These are phyloP conservation scores for Penicillium taxi DNA, from an alignment of 495 filamentous ascomycete genomes.

Conservation along the genomic window DNA sequence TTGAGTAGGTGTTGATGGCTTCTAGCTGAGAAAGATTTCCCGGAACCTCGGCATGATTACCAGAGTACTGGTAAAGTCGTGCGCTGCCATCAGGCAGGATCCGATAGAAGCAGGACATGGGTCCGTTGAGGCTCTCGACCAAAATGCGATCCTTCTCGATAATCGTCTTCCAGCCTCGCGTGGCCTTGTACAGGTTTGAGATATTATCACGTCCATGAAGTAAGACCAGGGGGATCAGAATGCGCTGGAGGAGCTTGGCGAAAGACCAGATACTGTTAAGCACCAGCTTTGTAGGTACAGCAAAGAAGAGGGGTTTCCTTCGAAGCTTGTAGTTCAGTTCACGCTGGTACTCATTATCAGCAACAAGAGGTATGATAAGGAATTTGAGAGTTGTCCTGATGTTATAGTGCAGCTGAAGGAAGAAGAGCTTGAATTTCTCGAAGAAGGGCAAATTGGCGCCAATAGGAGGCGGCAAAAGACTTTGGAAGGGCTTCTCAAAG, in stretches of 20 bases:
- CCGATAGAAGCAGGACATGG: slow-evolving; percentile 1
- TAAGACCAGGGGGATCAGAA: slow-evolving; percentile 1
- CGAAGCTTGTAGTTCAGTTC: slow-evolving; percentile 1
- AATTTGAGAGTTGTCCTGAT: neutral
- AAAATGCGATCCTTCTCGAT: slow-evolving; percentile 4
- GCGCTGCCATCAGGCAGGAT: neutral
- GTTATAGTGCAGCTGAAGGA: neutral
- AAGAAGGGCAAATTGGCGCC: neutral
- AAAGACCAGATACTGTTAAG: slow-evolving; percentile 2
- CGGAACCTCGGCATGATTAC: neutral
- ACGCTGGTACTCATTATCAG: slow-evolving; percentile 3
- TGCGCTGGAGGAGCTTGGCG: slow-evolving; percentile 2
- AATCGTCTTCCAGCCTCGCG: slow-evolving; percentile 1
- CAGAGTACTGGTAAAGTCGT: slow-evolving; percentile 2
- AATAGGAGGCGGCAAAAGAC: slow-evolving; percentile 1
- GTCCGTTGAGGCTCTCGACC: slow-evolving; percentile 1
- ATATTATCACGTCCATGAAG: slow-evolving; percentile 1
- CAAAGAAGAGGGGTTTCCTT: neutral
- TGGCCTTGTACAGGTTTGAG: slow-evolving; percentile 1
- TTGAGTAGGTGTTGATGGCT: slow-evolving; percentile 3
- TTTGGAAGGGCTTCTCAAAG: neutral
- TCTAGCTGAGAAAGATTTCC: neutral
- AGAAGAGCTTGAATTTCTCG: neutral
- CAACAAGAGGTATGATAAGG: neutral
- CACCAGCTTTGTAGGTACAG: neutral